Evolutionary conservation across 2,329 filamentous ascomycete genomes (phyloP).

Genomic region (Akanthomyces uredinophilus): DNA sequence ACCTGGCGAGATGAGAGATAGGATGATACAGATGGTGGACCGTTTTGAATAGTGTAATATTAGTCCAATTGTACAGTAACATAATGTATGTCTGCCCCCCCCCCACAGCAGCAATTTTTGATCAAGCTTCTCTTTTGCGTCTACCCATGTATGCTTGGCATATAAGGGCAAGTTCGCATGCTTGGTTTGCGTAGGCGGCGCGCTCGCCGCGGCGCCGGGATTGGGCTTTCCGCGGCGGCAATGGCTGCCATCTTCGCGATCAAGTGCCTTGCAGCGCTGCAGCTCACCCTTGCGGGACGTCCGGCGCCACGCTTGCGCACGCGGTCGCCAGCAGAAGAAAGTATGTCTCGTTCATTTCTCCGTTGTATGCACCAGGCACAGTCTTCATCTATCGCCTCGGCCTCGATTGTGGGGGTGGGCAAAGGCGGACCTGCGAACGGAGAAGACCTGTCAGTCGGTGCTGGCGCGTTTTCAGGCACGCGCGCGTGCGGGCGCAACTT

Average conservation of each 20-base stretch:
- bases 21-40: slow-evolving; percentile 42
- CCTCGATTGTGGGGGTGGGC: slow-evolving; percentile 12
- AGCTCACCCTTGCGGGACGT: not conserved
- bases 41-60: slow-evolving; percentile 39
- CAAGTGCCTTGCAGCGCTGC: not conserved
- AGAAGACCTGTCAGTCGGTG: not conserved
- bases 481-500: slow-evolving; percentile 17
- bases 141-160: not conserved
- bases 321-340: not conserved
- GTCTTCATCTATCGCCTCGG: slow-evolving; percentile 10
- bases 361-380: not conserved
- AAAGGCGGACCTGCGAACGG: not conserved
- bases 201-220: slow-evolving; percentile 1
- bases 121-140: not conserved
- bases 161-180: not conserved
- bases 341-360: not conserved
- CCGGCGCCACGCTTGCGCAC: not conserved
- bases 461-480: too few species aligned
- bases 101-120: not conserved
- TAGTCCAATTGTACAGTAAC: slow-evolving; percentile 4
- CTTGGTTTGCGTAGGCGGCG: slow-evolving; percentile 3
- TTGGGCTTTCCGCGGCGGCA: not conserved
- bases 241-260: not conserved
- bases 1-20: slow-evolving; percentile 39
- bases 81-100: not conserved